Evolutionary conservation across 164 flowering plant genomes (phyloP), one percentile per base, ranked within the genome.

Genomic region (Platanus orientalis): DNA sequence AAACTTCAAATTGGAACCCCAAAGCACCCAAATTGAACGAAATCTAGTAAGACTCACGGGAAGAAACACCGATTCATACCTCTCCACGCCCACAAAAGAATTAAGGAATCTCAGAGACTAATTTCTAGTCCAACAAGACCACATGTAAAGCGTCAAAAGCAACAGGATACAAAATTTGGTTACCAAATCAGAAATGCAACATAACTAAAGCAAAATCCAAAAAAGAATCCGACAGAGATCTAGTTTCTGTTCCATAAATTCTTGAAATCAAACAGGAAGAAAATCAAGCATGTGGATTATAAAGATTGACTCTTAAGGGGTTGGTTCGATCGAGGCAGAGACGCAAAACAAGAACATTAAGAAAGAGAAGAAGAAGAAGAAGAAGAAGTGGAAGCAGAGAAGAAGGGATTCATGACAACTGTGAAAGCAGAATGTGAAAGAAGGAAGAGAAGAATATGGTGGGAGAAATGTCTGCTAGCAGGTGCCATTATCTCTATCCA

Each of bases 401-500:
- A 66, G 55, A 48, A 21, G 19, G 64, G 61, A 65, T 69, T 70
- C 69, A 71, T 69, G 71, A 67, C 65, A 59, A 61, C 58, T 58
- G 54, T 27, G 64, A 59, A 61, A 56, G 69, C 68, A 76, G 70
- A 68, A 73, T 65, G 52, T 25, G 62, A 55, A 61, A 45, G 49
- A 45, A 65, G 54, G 3, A 71, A 51, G 68, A 75, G 76, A 78
- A 69, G 78, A 74, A 76, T 66, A 75, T 67, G 83, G 79, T 68
- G 74, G 74, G 69, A 71, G 71, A 77, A 76, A 76, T 80, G 83
- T 79, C 78, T 70, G 79, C 72, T 73, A 57, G 76, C 71, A 58
- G 12, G 57, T 55, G 57, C 80, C 82, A 78, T 83, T 76, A 80
- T 82, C 83, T 71, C 69, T 60, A 61, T 50, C 67, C 66, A 71